Evolutionary conservation across 2,329 filamentous ascomycete genomes (phyloP), one percentile per base, ranked within the genome.

Genomic region (Cordyceps cicadae): DNA sequence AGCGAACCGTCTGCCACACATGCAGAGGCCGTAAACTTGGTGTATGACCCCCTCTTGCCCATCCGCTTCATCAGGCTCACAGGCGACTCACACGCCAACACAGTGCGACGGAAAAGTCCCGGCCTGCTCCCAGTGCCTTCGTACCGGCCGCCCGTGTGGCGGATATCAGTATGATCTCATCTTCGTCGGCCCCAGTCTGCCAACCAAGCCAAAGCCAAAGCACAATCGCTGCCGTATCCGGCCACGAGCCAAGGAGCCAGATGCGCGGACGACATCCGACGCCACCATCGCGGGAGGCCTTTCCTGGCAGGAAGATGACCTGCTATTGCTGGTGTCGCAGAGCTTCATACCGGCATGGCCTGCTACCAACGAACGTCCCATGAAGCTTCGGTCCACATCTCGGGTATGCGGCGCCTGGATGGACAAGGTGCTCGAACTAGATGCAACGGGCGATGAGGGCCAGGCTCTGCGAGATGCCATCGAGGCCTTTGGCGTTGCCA

Each of bases 341-440:
- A 54, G 37, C 21, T 54, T 54, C n/a, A 54, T 54, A 15, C 51
- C 51, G 39, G 34, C 51, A 12, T 32, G n/a, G 21, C 19, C 19
- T 3, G 24, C 14, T 19, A 43, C 51, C n/a, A n/a, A 19, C 6
- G 12, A n/a, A 26, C n/a, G 3, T 21, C 37, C 21, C 3, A 21
- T 6, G 26, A n/a, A 11, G 26, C 41, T 29, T 34, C 29, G 56
- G 12, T 65, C 66, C 55, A 75, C 75, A 54, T 74, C 69, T 26
- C 68, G 70, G 11, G 70, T 76, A 50, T 76, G 74, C 59, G 75
- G 75, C 8, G 67, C 72, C 0, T 77, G 75, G 75, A 69, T 76
- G 0, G 72, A 74, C 55, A 68, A 72, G 8, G 67, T 77, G 6
- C 74, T 74, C 1, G 62, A 65, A 0, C 65, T 77, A 3, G 64